phyloP scores from a whole-genome alignment of 2,329 filamentous ascomycete species.

The Sphaceloma murrayae region DNA sequence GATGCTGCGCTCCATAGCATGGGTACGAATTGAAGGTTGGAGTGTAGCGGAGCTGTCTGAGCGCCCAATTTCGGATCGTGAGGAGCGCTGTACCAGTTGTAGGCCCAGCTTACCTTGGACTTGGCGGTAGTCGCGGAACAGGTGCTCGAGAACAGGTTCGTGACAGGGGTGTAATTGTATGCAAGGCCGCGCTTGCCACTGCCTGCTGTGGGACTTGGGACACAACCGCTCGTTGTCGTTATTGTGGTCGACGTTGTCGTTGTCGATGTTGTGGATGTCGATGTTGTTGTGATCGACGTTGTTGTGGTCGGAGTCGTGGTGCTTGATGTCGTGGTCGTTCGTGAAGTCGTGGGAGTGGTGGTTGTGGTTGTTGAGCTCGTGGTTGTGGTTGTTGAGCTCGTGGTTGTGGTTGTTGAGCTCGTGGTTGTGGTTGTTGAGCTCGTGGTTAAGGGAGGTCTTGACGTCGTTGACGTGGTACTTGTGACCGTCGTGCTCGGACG shows the following conservation, averaged over 20 bases:
- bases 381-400: background rate
- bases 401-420: background rate
- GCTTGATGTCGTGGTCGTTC: slow-evolving; percentile 2
- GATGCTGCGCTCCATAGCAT: slow-evolving; percentile 51
- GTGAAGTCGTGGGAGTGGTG: background rate
- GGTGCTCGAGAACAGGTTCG: slow-evolving; percentile 39
- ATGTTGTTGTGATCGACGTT: slow-evolving; percentile 1
- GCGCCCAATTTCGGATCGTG: slow-evolving; percentile 26
- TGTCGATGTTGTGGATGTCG: slow-evolving; percentile 14
- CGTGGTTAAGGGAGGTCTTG: background rate
- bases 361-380: slow-evolving; percentile 1
- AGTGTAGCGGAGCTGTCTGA: slow-evolving; percentile 26
- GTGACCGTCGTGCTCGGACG: background rate
- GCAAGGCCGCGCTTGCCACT: slow-evolving; percentile 56
- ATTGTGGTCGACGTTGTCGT: slow-evolving; percentile 21
- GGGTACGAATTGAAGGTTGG: slow-evolving; percentile 51
- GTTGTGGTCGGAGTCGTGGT: background rate
- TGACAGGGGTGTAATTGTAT: slow-evolving; percentile 52
- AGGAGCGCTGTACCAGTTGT: slow-evolving; percentile 53
- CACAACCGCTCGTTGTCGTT: slow-evolving; percentile 18
- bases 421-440: background rate
- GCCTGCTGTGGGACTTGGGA: background rate
- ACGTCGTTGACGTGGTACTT: background rate
- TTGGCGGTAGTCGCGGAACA: slow-evolving; percentile 34
- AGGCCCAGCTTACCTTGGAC: slow-evolving; percentile 49